Conservation (phyloP, 352 stramenopile genomes). For the Globisporangium carolinianum region DNA sequence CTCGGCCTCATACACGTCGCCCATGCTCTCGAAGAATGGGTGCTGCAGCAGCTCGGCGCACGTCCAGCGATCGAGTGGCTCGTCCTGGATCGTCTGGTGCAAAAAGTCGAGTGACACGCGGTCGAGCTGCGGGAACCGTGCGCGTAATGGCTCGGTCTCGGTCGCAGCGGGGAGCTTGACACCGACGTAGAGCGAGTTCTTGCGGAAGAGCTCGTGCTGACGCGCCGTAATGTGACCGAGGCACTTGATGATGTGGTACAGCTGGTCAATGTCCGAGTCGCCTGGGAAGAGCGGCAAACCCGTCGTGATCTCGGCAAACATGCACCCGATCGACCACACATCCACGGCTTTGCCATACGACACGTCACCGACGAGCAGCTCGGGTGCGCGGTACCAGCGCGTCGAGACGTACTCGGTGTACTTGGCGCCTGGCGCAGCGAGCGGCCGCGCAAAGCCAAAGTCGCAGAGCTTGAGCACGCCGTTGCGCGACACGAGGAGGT, state of each 20-base stretch:
- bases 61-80: slow-evolving; percentile 76
- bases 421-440: slow-evolving; percentile 58
- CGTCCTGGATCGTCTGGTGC: slow-evolving; percentile 64
- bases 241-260: slow-evolving; percentile 83
- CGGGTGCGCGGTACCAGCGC: slow-evolving; percentile 92
- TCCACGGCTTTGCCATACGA: slow-evolving; percentile 96
- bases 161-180: slow-evolving; percentile 62
- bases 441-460: slow-evolving; percentile 77
- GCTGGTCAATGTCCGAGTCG: slow-evolving; percentile 95
- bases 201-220: slow-evolving; percentile 77
- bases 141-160: slow-evolving; percentile 50
- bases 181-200: slow-evolving; percentile 75
- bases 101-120: slow-evolving; percentile 62
- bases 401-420: slow-evolving; percentile 91
- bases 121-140: slow-evolving; percentile 63
- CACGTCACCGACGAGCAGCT: slow-evolving; percentile 86
- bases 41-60: slow-evolving; percentile 70
- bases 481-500: slow-evolving; percentile 90
- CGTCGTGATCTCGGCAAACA: slow-evolving; percentile 95
- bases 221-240: slow-evolving; percentile 60
- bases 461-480: slow-evolving; percentile 94
- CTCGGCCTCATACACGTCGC: slow-evolving; percentile 53
- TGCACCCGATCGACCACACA: slow-evolving; percentile 95
- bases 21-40: slow-evolving; percentile 56
- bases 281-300: slow-evolving; percentile 94